These are phyloP conservation scores for Solanum gandarillasii DNA, from an alignment of 257 asterid species.

Conservation along the genomic window DNA sequence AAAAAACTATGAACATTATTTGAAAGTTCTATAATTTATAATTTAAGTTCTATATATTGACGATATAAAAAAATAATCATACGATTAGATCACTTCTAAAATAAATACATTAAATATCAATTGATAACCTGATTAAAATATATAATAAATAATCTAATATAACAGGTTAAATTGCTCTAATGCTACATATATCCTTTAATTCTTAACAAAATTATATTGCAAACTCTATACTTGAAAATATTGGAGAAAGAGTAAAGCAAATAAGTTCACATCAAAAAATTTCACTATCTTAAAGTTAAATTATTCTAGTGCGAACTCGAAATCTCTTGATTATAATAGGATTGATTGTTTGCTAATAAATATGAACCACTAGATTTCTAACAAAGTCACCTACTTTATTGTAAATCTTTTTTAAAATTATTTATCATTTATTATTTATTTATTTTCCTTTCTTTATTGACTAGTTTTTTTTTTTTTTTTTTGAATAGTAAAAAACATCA, in stretches of 20 bases:
- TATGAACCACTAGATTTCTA: not conserved
- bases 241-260: not conserved
- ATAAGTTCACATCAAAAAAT: fast-evolving
- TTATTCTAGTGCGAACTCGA: fast-evolving
- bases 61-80: not conserved
- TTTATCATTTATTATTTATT: not conserved
- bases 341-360: not conserved
- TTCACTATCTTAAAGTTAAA: not conserved
- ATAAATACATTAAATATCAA: not conserved
- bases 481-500: not conserved
- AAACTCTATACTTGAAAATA: fast-evolving
- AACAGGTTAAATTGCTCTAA: not conserved
- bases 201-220: not conserved
- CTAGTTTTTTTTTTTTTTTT: not conserved
- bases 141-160: no score
- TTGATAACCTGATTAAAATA: not conserved
- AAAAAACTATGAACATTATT: not conserved
- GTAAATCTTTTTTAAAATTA: not conserved
- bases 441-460: not conserved
- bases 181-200: not conserved
- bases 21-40: not conserved
- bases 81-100: not conserved
- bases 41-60: not conserved
- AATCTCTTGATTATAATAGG: not conserved
- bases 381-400: not conserved